Evolutionary conservation across 495 filamentous ascomycete species (phyloP).

Genomic region (Talaromyces trachyspermus): DNA sequence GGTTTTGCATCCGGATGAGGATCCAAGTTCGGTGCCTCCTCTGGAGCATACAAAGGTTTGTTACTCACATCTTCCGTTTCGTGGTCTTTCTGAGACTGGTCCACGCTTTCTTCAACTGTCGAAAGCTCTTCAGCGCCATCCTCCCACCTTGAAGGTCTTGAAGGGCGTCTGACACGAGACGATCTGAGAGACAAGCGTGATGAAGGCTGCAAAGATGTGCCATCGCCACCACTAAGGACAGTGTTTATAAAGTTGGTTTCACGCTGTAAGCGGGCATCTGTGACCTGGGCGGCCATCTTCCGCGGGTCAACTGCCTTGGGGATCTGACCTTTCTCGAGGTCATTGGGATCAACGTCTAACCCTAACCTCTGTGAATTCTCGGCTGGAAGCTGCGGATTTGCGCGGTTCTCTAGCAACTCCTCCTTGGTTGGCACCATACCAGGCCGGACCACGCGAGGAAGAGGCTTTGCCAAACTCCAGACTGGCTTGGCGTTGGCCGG

Average conservation of each 20-base stretch:
- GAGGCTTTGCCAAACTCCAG: constrained; percentile 41
- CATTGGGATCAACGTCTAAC: constrained; percentile 32
- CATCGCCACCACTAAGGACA: constrained; percentile 24
- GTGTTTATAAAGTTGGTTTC: constrained; percentile 35
- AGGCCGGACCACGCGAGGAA: constrained; percentile 41
- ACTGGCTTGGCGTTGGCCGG: constrained; percentile 34
- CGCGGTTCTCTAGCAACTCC: constrained; percentile 23
- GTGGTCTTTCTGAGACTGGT: constrained; percentile 10
- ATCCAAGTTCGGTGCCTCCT: constrained; percentile 12
- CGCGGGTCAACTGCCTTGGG: constrained; percentile 24
- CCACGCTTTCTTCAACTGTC: constrained; percentile 21
- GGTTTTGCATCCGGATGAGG: constrained; percentile 5
- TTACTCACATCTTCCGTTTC: constrained; percentile 12
- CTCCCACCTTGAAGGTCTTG: constrained; percentile 16
- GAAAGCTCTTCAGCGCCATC: constrained; percentile 14
- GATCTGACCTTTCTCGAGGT: constrained; percentile 30
- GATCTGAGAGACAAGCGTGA: constrained; percentile 24
- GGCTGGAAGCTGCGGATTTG: constrained; percentile 22
- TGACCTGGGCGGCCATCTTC: constrained; percentile 36
- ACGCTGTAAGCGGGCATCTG: constrained; percentile 35
- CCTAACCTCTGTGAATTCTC: constrained; percentile 30
- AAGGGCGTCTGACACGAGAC: constrained; percentile 20
- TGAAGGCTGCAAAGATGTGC: constrained; percentile 11
- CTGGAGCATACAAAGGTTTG: constrained; percentile 15
- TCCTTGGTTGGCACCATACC: constrained; percentile 37